phyloP scores from a whole-genome alignment of 495 filamentous ascomycete genomes.

The Cercophora samala region DNA sequence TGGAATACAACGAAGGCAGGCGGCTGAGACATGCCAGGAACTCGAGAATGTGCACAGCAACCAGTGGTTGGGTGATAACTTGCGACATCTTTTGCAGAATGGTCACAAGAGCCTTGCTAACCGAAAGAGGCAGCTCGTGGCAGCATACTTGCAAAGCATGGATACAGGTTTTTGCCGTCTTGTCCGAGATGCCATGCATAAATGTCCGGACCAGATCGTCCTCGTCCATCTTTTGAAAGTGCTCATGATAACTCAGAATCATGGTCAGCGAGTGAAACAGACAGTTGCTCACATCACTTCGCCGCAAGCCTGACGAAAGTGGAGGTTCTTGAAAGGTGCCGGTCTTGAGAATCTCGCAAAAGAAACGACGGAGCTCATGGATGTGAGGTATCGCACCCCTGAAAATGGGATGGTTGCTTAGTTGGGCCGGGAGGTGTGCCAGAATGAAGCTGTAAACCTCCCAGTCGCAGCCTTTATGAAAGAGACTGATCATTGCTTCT shows the following conservation, averaged over 20 bases:
- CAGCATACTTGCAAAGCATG: conserved; percentile 92
- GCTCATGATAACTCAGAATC: conserved; percentile 79
- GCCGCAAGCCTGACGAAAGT: conserved; percentile 68
- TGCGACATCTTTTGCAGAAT: conserved; percentile 91
- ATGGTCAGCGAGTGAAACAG: conserved; percentile 81
- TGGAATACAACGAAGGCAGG: conserved; percentile 77
- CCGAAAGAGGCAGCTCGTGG: conserved; percentile 81
- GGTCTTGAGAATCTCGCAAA: conserved; percentile 78
- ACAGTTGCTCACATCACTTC: conserved; percentile 82
- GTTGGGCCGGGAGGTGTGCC: conserved; percentile 79
- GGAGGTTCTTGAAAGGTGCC: conserved; percentile 75
- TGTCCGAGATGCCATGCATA: conserved; percentile 75
- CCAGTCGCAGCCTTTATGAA: conserved; percentile 83
- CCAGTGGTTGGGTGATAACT: conserved; percentile 85
- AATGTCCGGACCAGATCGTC: conserved; percentile 87
- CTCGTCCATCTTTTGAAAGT: conserved; percentile 79
- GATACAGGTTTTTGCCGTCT: conserved; percentile 85
- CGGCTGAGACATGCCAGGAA: conserved; percentile 85
- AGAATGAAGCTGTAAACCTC: conserved; percentile 90
- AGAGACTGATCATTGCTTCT: conserved; percentile 64
- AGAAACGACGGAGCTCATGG: conserved; percentile 66
- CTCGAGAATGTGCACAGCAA: conserved; percentile 91
- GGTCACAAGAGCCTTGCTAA: conserved; percentile 72
- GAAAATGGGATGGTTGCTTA: conserved; percentile 88
- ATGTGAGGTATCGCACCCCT: conserved; percentile 65